These are phyloP conservation scores for Globomyces sp. DNA, from an alignment of 371 early-diverging fungal genomes.

Conservation along the genomic window DNA sequence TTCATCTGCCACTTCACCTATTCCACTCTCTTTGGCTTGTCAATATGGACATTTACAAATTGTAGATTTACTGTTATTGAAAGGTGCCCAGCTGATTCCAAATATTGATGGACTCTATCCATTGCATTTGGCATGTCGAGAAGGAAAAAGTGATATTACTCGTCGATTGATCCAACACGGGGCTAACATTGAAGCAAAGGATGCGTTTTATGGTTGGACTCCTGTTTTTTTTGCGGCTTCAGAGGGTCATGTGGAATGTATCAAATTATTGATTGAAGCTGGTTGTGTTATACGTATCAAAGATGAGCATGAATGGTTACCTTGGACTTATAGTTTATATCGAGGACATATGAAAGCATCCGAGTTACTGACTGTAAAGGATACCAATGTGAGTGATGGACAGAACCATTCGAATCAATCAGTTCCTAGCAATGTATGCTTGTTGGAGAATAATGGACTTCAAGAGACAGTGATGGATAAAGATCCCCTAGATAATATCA, in stretches of 20 bases:
- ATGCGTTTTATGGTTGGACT: conserved; percentile 93
- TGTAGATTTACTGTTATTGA: conserved; percentile 69
- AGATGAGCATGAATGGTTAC: conserved; percentile 75
- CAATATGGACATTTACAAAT: conserved; percentile 88
- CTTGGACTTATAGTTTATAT: conserved; percentile 59
- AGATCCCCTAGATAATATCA: conserved; percentile 19
- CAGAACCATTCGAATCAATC: conserved; percentile 1
- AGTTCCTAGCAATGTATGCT: background rate
- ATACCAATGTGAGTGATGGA: conserved; percentile 9
- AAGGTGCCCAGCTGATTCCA: conserved; percentile 65
- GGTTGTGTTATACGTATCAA: conserved; percentile 71
- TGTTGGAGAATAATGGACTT: conserved; percentile 1
- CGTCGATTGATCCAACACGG: conserved; percentile 71
- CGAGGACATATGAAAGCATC: conserved; percentile 50
- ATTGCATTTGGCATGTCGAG: conserved; percentile 83
- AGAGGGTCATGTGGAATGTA: conserved; percentile 86
- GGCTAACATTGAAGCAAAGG: conserved; percentile 72
- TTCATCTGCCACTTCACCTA: conserved; percentile 51
- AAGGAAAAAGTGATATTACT: conserved; percentile 76
- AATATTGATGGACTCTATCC: conserved; percentile 80
- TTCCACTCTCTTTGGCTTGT: conserved; percentile 81
- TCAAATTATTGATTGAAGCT: conserved; percentile 74
- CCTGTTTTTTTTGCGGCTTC: conserved; percentile 92
- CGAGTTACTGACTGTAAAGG: conserved; percentile 40
- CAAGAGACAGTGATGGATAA: conserved; percentile 6